Evolutionary conservation across 1,284 basidiomycete species (phyloP).

Genomic region (Fomitopsis schrenkii): DNA sequence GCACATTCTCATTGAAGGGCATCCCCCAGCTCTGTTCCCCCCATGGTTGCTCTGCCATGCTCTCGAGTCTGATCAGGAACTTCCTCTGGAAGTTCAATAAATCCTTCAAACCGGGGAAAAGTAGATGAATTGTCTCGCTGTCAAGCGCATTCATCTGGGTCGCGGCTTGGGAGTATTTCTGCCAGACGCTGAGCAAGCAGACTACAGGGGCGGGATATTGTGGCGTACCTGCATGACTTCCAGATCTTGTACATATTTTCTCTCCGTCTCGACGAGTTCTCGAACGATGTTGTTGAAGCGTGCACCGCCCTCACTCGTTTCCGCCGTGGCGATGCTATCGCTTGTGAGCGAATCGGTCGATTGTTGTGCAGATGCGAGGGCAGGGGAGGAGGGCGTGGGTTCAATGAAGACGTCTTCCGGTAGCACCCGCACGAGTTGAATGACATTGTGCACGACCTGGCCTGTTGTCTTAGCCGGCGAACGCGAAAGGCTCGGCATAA

Average conservation of each 20-base stretch:
- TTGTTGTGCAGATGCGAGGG: conserved; percentile 45
- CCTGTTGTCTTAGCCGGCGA: neutral
- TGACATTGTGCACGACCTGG: conserved; percentile 90
- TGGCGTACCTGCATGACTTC: conserved; percentile 88
- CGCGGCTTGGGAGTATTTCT: conserved; percentile 83
- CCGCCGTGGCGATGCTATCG: conserved; percentile 29
- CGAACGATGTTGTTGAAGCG: conserved; percentile 61
- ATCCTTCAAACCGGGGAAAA: conserved; percentile 95
- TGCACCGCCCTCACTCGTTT: conserved; percentile 38
- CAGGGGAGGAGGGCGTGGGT: conserved; percentile 53
- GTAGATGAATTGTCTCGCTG: conserved; percentile 90
- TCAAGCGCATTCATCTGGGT: conserved; percentile 83
- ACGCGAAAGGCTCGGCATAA: neutral
- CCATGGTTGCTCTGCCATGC: conserved; percentile 80
- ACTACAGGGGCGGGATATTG: neutral
- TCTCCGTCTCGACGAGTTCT: conserved; percentile 91
- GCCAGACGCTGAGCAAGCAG: neutral
- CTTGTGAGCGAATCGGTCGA: conserved; percentile 55
- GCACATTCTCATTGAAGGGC: conserved; percentile 76
- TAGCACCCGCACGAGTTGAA: conserved; percentile 80
- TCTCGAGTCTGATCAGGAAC: conserved; percentile 93
- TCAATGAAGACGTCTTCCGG: conserved; percentile 72
- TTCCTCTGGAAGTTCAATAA: conserved; percentile 96
- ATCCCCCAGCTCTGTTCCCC: conserved; percentile 88
- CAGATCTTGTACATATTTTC: conserved; percentile 97